Base-by-base conservation (phyloP, 2,329 filamentous ascomycete genomes). In the Phyllosticta citriasiana region DNA sequence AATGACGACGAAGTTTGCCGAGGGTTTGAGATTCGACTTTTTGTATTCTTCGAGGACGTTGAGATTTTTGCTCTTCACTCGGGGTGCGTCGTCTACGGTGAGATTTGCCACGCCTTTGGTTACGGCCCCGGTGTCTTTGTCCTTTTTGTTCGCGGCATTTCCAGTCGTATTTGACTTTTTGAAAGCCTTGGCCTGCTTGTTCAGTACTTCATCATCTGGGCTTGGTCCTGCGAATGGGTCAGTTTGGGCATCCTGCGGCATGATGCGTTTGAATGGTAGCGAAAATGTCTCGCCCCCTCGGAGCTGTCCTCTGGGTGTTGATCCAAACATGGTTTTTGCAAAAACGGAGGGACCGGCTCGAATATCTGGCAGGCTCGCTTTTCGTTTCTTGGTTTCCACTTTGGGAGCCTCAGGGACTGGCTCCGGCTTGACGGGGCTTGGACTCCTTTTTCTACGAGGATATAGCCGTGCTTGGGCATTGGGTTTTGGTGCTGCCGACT, bases 1-100 rank as follows among this genome's bases (percentile, higher is more conserved):
- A 67, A 96, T 91, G 35, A 97, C 92, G 7, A 96, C 91, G 74
- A 97, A 96, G 71, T 91, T 96, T 52, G 89, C 88, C 59, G 85
- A 87, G 66, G 87, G 88, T 75, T 97, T 97, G 66, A 82, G 81
- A 59, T 85, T 83, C 58, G 84, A 82, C 65, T 87, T 91, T 68
- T 88, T 83, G 69, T 88, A 93, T 71, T 96, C 92, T 55, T 85
- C 84, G 35, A 93, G 70, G 3, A 97, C 92, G 72, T 97, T 84
- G 22, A 97, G 75, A 60, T 94, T 92, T 72, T 95, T 96, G 71
- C 80, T 84, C 69, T 82, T 85, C 67, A 83, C 73, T 58, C 78
- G 82, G 5, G 78, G 74, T 57, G 76, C 70, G 53, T 82, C 80
- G 57, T 80, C 77, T 7, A 84, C 73, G 12, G 72, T 74, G 22